Evolutionary conservation across 140 eudicot genomes (phyloP), one percentile per base, ranked within the genome.

Genomic region (Flaveria floridana): DNA sequence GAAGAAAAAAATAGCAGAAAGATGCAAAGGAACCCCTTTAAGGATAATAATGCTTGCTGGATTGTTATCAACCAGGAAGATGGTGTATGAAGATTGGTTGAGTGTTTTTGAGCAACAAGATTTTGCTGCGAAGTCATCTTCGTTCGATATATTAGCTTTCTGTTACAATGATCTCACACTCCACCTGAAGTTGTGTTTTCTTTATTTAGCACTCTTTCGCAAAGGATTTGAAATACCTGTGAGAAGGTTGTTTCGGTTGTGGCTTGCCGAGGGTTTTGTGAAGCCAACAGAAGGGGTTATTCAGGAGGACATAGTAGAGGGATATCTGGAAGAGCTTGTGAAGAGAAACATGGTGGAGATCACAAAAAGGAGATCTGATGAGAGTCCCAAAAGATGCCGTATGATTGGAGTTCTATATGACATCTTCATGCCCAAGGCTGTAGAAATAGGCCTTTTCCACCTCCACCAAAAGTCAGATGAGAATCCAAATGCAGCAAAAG

Each of bases 211-310:
- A 52, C 84, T 84, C 14, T 84, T 84, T 71, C 81, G 75, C 2
- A 77, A 80, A 68, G 87, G 81, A 42, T 69, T 37, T 77, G 85
- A 87, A 65, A 77, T 85, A 72, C 84, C 91, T 0, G 87, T 84
- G 37, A 82, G 91, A 72, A 64, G 91, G 81, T 72, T 87, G 82
- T 78, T 72, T n/a, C 77, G 82, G 68, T 62, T 87, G 72, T 87
- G 89, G 87, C 86, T 77, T 34, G 89, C 89, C 1, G 90, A 86
- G 72, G 76, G 84, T 9, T 74, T 68, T 74, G 67, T 80, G 72
- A 50, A 80, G 80, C 72, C 70, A 12, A 63, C 37, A 1, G n/a
- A 25, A 57, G 72, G 76, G 65, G 44, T 67, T 37, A 58, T 80
- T 46, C 26, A 2, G 41, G 84, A 80, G 34, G 84, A 74, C 23